These are phyloP conservation scores for Thamnidium elegans DNA, from an alignment of 192 early-diverging fungal genomes.

Conservation along the genomic window DNA sequence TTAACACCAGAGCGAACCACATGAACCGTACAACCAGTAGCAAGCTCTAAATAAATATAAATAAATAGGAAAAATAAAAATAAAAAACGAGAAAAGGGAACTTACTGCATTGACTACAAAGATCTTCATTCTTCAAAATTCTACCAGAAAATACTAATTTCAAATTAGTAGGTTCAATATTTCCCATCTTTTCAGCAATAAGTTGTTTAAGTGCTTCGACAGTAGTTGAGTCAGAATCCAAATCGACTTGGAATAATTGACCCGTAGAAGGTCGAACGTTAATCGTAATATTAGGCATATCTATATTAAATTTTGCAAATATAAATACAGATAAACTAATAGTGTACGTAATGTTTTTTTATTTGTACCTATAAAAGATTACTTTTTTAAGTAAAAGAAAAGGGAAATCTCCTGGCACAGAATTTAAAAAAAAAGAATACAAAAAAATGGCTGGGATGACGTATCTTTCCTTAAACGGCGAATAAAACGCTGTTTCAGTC, in stretches of 20 bases:
- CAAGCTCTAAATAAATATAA: slow-evolving; percentile 49
- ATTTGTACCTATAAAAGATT: too few species aligned
- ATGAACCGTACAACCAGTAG: slow-evolving; percentile 85
- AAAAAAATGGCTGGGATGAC: too few species aligned
- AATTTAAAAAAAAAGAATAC: too few species aligned
- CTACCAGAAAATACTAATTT: slow-evolving; percentile 90
- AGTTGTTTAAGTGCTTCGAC: slow-evolving; percentile 73
- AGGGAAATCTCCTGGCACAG: too few species aligned
- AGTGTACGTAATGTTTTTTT: too few species aligned
- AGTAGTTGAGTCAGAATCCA: slow-evolving; percentile 52
- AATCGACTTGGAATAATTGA: slow-evolving; percentile 41
- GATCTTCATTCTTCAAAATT: slow-evolving; percentile 91
- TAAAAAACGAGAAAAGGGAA: neutral
- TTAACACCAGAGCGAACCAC: slow-evolving; percentile 71
- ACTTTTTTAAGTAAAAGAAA: too few species aligned
- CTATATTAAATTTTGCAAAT: neutral
- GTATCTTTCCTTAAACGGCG: too few species aligned
- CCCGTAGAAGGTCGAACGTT: slow-evolving; percentile 54
- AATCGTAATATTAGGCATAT: slow-evolving; percentile 34
- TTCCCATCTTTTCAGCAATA: slow-evolving; percentile 49
- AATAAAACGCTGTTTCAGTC: too few species aligned
- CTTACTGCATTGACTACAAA: slow-evolving; percentile 64
- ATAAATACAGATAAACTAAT: neutral
- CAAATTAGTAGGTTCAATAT: slow-evolving; percentile 60
- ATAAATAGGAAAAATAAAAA: neutral